Conservation (phyloP, 768 basidiomycete species). For the Postia placenta region DNA sequence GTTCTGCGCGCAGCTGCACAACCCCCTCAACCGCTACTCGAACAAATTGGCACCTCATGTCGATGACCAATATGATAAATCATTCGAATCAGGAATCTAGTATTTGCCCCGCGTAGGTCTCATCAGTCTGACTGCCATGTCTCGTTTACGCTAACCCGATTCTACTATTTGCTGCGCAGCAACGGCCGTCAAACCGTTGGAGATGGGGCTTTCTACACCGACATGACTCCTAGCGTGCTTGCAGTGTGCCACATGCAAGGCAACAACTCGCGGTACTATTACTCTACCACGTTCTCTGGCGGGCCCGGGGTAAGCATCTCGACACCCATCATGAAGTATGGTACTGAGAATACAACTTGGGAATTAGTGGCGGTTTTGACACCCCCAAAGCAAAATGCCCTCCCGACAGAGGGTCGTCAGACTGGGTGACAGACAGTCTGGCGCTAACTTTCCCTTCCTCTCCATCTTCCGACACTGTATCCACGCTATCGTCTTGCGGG, state of each 20-base stretch:
- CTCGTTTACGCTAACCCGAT: neutral
- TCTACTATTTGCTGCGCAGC: conserved; percentile 43
- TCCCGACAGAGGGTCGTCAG: conserved; percentile 92
- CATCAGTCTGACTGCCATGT: neutral
- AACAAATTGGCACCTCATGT: conserved; percentile 88
- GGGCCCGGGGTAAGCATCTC: conserved; percentile 69
- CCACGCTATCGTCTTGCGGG: conserved; percentile 33
- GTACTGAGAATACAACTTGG: too few species aligned
- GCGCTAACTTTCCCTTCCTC: conserved; percentile 44
- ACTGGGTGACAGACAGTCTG: conserved; percentile 92
- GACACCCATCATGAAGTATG: too few species aligned
- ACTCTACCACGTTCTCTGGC: conserved; percentile 91
- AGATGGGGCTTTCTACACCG: conserved; percentile 84
- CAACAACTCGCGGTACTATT: conserved; percentile 80
- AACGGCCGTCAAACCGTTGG: conserved; percentile 96
- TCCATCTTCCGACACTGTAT: conserved; percentile 34
- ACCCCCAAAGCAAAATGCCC: conserved; percentile 87
- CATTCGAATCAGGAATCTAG: conserved; percentile 75
- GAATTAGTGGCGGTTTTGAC: conserved; percentile 98
- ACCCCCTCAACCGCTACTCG: neutral
- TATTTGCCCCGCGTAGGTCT: conserved; percentile 86
- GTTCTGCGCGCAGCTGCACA: too few species aligned
- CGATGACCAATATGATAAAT: conserved; percentile 68
- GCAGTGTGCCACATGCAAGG: conserved; percentile 84
- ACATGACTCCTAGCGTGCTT: conserved; percentile 72